These are phyloP conservation scores for Apophysomyces ossiformis DNA, from an alignment of 371 early-diverging fungal genomes.

Conservation along the genomic window DNA sequence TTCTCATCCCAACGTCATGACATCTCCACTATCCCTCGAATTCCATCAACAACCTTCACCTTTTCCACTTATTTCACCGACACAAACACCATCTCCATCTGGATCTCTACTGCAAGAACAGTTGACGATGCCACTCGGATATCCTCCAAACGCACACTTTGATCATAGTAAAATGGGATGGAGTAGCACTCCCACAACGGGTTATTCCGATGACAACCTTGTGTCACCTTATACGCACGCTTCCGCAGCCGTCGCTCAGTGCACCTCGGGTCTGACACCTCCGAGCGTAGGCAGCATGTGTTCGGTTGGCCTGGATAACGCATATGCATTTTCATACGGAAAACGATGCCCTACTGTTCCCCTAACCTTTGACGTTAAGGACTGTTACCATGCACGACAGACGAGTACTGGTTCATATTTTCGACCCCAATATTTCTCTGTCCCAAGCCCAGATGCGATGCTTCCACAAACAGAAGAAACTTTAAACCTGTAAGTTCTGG, in stretches of 20 bases:
- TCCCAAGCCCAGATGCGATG: not conserved
- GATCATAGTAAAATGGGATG: slow-evolving; percentile 3
- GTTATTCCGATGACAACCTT: slow-evolving; percentile 12
- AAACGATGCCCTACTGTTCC: slow-evolving; percentile 5
- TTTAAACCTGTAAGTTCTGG: slow-evolving; percentile 10
- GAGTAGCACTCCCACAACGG: slow-evolving; percentile 12
- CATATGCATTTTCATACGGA: slow-evolving; percentile 1
- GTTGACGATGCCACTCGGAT: not conserved
- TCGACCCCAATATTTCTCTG: slow-evolving; percentile 4
- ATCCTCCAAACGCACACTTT: not conserved
- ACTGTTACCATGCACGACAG: not conserved
- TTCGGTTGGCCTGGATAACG: slow-evolving; percentile 6
- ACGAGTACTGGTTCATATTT: slow-evolving; percentile 4
- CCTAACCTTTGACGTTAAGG: not conserved
- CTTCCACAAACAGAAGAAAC: slow-evolving; percentile 11
- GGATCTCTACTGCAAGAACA: slow-evolving; percentile 1
- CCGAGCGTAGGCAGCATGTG: slow-evolving; percentile 4
- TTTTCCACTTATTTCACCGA: slow-evolving; percentile 7
- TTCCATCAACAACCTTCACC: not conserved
- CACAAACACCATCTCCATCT: not conserved
- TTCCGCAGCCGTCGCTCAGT: not conserved
- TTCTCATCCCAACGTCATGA: slow-evolving; percentile 2
- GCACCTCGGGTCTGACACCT: slow-evolving; percentile 4
- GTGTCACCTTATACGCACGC: slow-evolving; percentile 9
- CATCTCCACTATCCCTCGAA: slow-evolving; percentile 2